Evolutionary conservation across 2,329 filamentous ascomycete species (phyloP), one percentile per base, ranked within the genome.

Genomic region (Clarireedia sp.): DNA sequence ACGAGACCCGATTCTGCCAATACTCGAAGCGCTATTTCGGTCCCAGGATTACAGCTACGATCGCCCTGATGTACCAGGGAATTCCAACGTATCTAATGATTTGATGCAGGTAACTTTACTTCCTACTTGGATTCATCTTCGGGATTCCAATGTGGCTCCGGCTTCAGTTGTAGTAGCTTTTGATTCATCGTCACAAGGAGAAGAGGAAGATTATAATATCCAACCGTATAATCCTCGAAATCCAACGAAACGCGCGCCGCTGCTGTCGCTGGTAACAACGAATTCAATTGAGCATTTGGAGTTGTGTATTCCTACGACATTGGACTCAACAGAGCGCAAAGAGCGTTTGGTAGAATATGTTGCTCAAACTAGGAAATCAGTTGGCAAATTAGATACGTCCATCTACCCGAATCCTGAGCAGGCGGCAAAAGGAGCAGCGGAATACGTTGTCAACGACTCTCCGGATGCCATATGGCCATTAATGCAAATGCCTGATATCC

Each of bases 1-100:
- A 8, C 76, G 76, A 19, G 73, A 74, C 9, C 71, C 73, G 29
- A 69, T 80, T 6, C 67, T 80, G 41, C 74, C 78, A 29, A 74
- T 83, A 33, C 68, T 86, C 1, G 74, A 75, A 57, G 70, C 75
- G 6, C 60, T 85, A 16, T 68, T 81, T 3, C 67, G 73, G 48
- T 66, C 69, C 1, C 69, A 74, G 37, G 67, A 64, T 12, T 73
- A 73, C 60, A 61, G 65, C 41, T 68, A 68, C 59, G 62, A 60
- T 55, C 48, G 66, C 57, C 51, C 61, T 47, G 58, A 68, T 54
- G 62, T 16, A 8, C 64, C 54, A 47, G 60, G 51, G 55, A 66
- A 40, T 46, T 76, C 62, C 44, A 63, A 14, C 56, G 41, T 54
- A 63, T n/a, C 63, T n/a, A 54, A 45, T 21, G 57, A 38, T 38